phyloP scores from a whole-genome alignment of 179 eudicot genomes.

The Gypsophila paniculata region DNA sequence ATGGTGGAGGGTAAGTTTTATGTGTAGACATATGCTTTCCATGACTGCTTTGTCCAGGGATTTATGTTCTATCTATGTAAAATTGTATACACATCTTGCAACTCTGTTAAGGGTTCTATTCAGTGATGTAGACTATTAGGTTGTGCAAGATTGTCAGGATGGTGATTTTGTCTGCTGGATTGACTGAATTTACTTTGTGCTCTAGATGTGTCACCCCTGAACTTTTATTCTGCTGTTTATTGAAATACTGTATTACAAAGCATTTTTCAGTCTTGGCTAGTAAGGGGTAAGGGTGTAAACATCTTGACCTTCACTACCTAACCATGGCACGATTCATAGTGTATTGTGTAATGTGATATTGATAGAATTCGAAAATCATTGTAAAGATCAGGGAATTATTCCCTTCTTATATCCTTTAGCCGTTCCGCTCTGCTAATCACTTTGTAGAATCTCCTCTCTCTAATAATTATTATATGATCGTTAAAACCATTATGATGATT shows the following conservation, averaged over 20 bases:
- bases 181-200: background rate
- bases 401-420: background rate
- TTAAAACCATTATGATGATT: background rate
- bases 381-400: background rate
- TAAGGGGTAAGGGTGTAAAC: background rate
- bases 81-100: background rate
- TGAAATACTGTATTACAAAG: no score
- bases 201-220: background rate
- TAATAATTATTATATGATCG: background rate
- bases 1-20: constrained; percentile 90
- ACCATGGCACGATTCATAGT: background rate
- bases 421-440: background rate
- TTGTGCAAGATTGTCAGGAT: background rate
- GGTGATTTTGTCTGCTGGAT: background rate
- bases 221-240: background rate
- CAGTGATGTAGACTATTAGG: background rate
- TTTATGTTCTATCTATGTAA: background rate
- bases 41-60: background rate
- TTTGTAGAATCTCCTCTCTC: background rate
- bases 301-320: background rate
- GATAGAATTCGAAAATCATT: background rate
- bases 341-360: constrained; percentile 1
- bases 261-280: background rate
- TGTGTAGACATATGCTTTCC: background rate
- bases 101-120: background rate